These are phyloP conservation scores for Myxozyma vanderwaltii DNA, from an alignment of 805 yeast genomes.

Conservation along the genomic window DNA sequence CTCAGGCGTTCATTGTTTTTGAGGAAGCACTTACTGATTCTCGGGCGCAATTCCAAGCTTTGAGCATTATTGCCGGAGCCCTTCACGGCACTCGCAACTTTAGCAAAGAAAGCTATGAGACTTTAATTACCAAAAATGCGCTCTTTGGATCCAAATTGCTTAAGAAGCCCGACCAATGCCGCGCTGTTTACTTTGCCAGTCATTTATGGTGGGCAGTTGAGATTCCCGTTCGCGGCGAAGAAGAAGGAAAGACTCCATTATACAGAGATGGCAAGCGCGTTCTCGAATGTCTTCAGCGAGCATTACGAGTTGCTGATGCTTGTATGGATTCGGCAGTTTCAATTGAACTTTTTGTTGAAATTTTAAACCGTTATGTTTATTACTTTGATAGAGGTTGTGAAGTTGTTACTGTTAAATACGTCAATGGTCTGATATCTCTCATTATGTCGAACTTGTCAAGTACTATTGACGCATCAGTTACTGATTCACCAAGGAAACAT, in stretches of 20 bases:
- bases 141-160: slow-evolving; percentile 83
- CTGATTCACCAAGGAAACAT: slow-evolving; percentile 51
- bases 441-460: slow-evolving; percentile 48
- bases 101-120: slow-evolving; percentile 71
- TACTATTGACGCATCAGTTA: slow-evolving; percentile 36
- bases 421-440: slow-evolving; percentile 83
- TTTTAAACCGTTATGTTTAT: slow-evolving; percentile 80
- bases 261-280: slow-evolving; percentile 68
- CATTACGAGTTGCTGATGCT: slow-evolving; percentile 90
- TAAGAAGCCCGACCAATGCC: slow-evolving; percentile 92
- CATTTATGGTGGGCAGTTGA: slow-evolving; percentile 95
- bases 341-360: slow-evolving; percentile 83
- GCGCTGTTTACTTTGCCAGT: slow-evolving; percentile 83
- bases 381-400: slow-evolving; percentile 81
- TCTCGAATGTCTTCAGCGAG: slow-evolving; percentile 84
- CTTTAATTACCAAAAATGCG: slow-evolving; percentile 80
- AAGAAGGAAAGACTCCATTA: slow-evolving; percentile 47
- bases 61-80: slow-evolving; percentile 53
- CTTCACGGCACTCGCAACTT: slow-evolving; percentile 56
- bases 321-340: slow-evolving; percentile 79
- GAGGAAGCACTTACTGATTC: slow-evolving; percentile 65
- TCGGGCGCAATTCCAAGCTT: slow-evolving; percentile 55
- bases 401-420: slow-evolving; percentile 67
- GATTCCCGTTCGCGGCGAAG: slow-evolving; percentile 50
- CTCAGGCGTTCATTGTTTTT: slow-evolving; percentile 81